Evolutionary conservation across 345 rosid genomes (phyloP), one percentile per base, ranked within the genome.

Genomic region (Limnanthes douglasii): DNA sequence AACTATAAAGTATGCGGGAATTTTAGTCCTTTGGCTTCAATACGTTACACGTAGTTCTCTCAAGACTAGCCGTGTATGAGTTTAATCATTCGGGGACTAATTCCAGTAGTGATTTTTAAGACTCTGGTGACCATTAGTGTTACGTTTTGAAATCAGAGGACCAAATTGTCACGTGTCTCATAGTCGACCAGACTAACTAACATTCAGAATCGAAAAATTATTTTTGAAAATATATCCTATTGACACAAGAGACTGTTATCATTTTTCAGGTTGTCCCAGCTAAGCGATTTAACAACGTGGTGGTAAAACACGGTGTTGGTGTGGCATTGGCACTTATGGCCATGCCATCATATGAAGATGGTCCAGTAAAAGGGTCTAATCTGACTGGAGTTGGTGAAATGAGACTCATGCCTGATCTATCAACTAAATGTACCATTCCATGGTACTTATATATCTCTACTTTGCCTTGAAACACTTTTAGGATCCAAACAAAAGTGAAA

Each of bases 331-430:
- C 82, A 3, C 24, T 64, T 30, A 90, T 90, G 98, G 98, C 60
- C 42, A 84, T 84, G 94, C 27, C 49, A 45, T 90, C 98, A 46
- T 46, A 31, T 60, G 24, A 56, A 52, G 98, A 90, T 84, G 65
- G 66, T 49, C 84, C 94, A n/a, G 95, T 94, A 11, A 77, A 54
- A 39, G 86, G 51, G 37, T 68, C 81, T 44, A 66, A 75, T 36
- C 60, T 90, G 39, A 70, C 81, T 0, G 84, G 70, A 32, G 72
- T 68, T 20, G 95, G 98, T 31, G 98, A 90, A 77, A 62, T 84
- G 51, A 79, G 95, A 61, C 38, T 90, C 46, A 66, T 90, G 41
- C 94, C 95, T 38, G 94, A 90, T 69, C 50, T 90, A 46, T 64
- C 76, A 16, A 84, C 95, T 17, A 70, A 48, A 48, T 48, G 40